Base-by-base conservation (phyloP, 305 asterid genomes). In the Lippia alba region DNA sequence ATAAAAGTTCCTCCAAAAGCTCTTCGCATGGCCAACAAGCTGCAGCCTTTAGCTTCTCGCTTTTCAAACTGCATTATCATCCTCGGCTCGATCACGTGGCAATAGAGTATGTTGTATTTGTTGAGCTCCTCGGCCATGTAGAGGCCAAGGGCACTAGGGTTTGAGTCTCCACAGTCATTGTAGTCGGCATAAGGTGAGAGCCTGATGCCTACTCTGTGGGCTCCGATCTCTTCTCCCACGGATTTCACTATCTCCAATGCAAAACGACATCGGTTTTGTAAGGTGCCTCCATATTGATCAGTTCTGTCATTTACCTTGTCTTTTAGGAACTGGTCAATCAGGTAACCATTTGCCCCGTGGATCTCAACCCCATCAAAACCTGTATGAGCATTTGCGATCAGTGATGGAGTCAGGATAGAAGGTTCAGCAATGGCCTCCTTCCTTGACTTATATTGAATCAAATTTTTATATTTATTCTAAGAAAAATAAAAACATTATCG, bases 31-130 rank as follows among this genome's bases (percentile, higher is more conserved):
- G 70, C 76, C 60, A 73, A 2, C 49, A 74, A 76, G 57, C 39
- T 60, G 36, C 30, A 24, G 30, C 59, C 64, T 56, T 12, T 32
- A 24, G 70, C 63, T 17, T 67, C 76, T 0, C 12, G 8, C 57
- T 55, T 46, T 32, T 76, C 83, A 2, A 58, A 66, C 0, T 62
- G 76, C 0, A 59, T 46, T 66, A 49, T 55, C 79, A 69, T 72
- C 50, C 83, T 77, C 4, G 83, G 89, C 41, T 84, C 83, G n/a
- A 84, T 48, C 79, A 83, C 67, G n/a, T 66, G 79, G 69, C 79
- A 69, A 68, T 84, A 84, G 6, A 74, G 67, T 16, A 79, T 59
- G 68, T 18, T 41, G 46, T 70, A 70, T 41, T 76, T 69, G 67
- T 74, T 79, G 16, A 81, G 63, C 0, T 78, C 70, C 72, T 80